Conservation (phyloP, 805 yeast genomes). For the Clavispora phyllophila region DNA sequence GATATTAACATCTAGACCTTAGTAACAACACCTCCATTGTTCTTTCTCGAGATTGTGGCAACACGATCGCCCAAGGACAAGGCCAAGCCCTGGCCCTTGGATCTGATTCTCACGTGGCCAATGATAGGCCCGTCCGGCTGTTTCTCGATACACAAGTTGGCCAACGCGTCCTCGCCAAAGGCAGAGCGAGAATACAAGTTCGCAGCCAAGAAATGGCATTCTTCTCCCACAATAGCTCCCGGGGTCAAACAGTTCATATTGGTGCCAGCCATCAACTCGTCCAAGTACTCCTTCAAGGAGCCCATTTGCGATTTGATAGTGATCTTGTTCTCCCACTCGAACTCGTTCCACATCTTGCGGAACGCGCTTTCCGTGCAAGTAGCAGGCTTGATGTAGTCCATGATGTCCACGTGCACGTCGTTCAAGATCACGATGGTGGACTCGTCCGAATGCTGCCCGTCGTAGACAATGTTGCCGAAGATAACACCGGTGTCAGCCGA, state of each 20-base stretch:
- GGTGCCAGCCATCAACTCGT: constrained; percentile 71
- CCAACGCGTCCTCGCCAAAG: constrained; percentile 97
- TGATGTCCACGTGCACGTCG: constrained; percentile 92
- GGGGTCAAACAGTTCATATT: constrained; percentile 94
- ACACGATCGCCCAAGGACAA: constrained; percentile 91
- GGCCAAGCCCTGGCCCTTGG: constrained; percentile 97
- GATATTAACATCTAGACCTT: constrained; percentile 6
- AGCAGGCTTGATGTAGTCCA: constrained; percentile 98
- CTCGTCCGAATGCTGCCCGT: constrained; percentile 90
- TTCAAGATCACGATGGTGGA: constrained; percentile 85
- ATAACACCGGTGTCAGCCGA: constrained; percentile 98
- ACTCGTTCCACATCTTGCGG: constrained; percentile 98
- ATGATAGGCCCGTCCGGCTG: constrained; percentile 67
- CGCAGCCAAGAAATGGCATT: constrained; percentile 89
- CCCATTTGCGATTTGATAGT: constrained; percentile 69
- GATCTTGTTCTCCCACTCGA: constrained; percentile 99
- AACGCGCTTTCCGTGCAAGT: constrained; percentile 80
- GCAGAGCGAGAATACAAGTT: constrained; percentile 87
- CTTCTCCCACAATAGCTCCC: constrained; percentile 83
- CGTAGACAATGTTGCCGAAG: constrained; percentile 94
- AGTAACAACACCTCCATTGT: constrained; percentile 18
- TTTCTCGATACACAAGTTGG: constrained; percentile 89
- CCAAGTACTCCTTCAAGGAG: constrained; percentile 72
- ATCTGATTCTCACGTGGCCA: constrained; percentile 94
- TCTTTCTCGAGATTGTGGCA: constrained; percentile 66